Conservation (phyloP, 805 yeast genomes). For the Nakazawaea laoshanensis region DNA sequence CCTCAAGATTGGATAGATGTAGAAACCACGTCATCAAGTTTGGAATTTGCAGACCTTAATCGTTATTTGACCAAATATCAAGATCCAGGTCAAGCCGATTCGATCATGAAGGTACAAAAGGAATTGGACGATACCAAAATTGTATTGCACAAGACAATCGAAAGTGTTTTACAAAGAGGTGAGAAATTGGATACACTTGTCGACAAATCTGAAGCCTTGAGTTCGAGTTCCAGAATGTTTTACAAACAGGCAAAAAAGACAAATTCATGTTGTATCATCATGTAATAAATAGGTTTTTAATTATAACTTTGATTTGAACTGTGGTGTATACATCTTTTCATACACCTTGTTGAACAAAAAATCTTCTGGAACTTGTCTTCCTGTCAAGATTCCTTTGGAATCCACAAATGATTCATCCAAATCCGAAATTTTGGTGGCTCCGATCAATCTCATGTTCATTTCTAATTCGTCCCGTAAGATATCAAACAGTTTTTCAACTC, state of each 20-base stretch:
- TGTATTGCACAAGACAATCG: constrained; percentile 92
- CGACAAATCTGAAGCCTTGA: constrained; percentile 89
- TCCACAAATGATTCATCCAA: constrained; percentile 59
- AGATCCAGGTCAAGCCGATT: constrained; percentile 95
- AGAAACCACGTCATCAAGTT: constrained; percentile 32
- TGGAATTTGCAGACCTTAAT: constrained; percentile 54
- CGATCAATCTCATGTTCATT: constrained; percentile 75
- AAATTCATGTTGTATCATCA: constrained; percentile 78
- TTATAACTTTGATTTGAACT: constrained; percentile 29
- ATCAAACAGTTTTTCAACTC: constrained; percentile 51
- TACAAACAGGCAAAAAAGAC: constrained; percentile 96
- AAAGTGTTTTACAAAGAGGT: constrained; percentile 89
- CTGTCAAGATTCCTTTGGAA: constrained; percentile 27
- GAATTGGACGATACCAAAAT: constrained; percentile 97
- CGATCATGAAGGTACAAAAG: constrained; percentile 94
- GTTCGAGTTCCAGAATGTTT: constrained; percentile 84
- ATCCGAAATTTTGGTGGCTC: constrained; percentile 54
- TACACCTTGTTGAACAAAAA: constrained; percentile 45
- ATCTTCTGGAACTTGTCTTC: constrained; percentile 45
- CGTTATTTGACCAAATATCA: constrained; percentile 77
- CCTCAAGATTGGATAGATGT: constrained; percentile 54
- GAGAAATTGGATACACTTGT: constrained; percentile 92
- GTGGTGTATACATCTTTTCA: constrained; percentile 41
- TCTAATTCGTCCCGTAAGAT: constrained; percentile 62
- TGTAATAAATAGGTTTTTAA: constrained; percentile 27